phyloP scores from a whole-genome alignment of 768 basidiomycete species.

The Leccinum sublutescens region DNA sequence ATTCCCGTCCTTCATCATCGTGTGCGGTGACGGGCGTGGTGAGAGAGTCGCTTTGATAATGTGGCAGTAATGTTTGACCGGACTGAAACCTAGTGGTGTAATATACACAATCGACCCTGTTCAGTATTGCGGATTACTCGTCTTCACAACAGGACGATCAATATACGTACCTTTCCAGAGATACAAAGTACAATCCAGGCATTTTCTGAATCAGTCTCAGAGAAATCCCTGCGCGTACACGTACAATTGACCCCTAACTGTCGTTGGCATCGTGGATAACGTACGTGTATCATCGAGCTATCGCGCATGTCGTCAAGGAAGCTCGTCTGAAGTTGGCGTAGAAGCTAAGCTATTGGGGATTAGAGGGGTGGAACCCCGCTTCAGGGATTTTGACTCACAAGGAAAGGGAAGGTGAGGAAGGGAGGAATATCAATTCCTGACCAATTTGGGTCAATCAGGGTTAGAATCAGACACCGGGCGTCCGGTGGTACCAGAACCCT shows the following conservation, averaged over 20 bases:
- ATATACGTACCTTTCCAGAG: background rate
- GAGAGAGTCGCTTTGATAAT: background rate
- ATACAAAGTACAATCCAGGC: background rate
- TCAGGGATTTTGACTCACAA: conserved; percentile 1
- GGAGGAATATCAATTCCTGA: background rate
- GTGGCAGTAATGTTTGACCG: background rate
- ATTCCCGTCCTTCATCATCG: conserved; percentile 8
- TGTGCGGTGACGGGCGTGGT: background rate
- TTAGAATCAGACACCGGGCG: background rate
- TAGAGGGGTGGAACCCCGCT: background rate
- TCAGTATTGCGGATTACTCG: background rate
- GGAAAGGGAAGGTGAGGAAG: background rate
- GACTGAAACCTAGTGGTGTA: background rate
- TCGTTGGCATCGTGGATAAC: background rate
- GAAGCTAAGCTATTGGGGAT: background rate
- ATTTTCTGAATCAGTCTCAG: background rate
- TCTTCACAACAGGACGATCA: background rate
- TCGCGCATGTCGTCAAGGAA: background rate
- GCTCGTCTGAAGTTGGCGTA: background rate
- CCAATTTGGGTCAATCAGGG: conserved; percentile 7
- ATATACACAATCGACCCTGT: background rate
- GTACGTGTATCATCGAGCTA: conserved; percentile 1
- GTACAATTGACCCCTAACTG: conserved; percentile 6
- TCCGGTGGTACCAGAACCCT: conserved; percentile 1
- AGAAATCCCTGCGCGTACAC: conserved; percentile 4